These are phyloP conservation scores for Phoenix roebelenii DNA, from an alignment of 176 grass and related monocot genomes.

Conservation along the genomic window DNA sequence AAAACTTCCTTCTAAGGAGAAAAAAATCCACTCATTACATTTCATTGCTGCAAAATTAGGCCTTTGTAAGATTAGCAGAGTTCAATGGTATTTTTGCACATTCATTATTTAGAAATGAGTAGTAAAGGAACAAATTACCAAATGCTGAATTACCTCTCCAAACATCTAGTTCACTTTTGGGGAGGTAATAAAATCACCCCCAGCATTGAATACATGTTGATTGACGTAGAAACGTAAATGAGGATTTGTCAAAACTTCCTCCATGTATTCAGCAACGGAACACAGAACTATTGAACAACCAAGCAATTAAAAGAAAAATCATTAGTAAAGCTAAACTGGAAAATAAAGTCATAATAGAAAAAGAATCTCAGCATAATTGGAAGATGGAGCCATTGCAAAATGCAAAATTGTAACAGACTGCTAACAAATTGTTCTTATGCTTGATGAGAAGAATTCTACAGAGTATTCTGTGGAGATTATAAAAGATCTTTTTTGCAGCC, in stretches of 20 bases:
- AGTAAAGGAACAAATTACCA: too few species aligned
- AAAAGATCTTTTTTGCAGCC: too few species aligned
- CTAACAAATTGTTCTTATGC: background rate
- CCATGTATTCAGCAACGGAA: slow-evolving; percentile 89
- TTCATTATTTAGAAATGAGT: too few species aligned
- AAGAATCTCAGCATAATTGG: too few species aligned
- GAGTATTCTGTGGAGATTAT: too few species aligned
- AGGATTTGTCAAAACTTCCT: slow-evolving; percentile 87
- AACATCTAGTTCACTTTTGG: slow-evolving; percentile 96
- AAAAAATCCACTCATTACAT: too few species aligned
- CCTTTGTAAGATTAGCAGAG: too few species aligned
- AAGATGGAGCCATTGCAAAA: background rate
- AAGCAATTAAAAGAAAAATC: background rate
- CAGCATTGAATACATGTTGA: slow-evolving; percentile 66
- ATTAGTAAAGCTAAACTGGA: background rate
- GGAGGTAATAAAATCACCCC: slow-evolving; percentile 83
- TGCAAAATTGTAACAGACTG: background rate
- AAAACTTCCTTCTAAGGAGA: background rate
- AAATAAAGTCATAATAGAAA: too few species aligned
- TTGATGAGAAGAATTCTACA: too few species aligned
- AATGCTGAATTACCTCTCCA: slow-evolving; percentile 61
- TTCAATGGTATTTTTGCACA: too few species aligned
- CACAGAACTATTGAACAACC: slow-evolving; percentile 47
- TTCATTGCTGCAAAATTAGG: too few species aligned
- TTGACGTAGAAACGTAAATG: slow-evolving; percentile 82